These are phyloP conservation scores for Przewalskia tangutica DNA, from an alignment of 257 asterid genomes.

Conservation along the genomic window DNA sequence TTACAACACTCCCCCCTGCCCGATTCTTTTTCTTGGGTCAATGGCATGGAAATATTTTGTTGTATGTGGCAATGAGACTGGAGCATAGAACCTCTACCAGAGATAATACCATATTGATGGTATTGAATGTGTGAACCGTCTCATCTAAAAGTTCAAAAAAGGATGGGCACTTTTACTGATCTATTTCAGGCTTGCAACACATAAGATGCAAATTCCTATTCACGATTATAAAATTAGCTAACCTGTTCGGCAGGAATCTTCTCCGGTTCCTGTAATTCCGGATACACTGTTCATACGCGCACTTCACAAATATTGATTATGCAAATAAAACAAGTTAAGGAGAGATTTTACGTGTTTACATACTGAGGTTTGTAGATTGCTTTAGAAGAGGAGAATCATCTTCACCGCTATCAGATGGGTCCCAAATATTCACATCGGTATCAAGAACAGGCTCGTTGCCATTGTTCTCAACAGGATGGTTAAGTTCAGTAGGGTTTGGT, in stretches of 20 bases:
- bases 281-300: constrained; percentile 20
- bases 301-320: constrained; percentile 6
- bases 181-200: not conserved
- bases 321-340: constrained; percentile 6
- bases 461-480: constrained; percentile 29
- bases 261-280: constrained; percentile 22
- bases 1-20: not conserved
- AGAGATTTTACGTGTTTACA: constrained; percentile 16
- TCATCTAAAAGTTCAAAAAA: not conserved
- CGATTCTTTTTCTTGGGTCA: not conserved
- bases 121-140: not conserved
- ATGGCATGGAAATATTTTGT: not conserved
- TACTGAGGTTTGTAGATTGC: constrained; percentile 41
- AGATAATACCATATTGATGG: not conserved
- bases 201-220: not conserved
- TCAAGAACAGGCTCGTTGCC: constrained; percentile 21
- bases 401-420: constrained; percentile 36
- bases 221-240: constrained; percentile 11
- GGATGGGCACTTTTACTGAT: not conserved
- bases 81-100: not conserved
- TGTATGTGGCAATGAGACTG: not conserved
- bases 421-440: constrained; percentile 26
- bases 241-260: constrained; percentile 23
- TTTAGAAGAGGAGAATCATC: constrained; percentile 61
- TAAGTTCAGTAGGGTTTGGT: constrained; percentile 45